Percentiles rank a stretch among this genome's conserved stretches.
phyloP scores from a whole-genome alignment of 306 rosid species.

The Castanea mollissima region DNA sequence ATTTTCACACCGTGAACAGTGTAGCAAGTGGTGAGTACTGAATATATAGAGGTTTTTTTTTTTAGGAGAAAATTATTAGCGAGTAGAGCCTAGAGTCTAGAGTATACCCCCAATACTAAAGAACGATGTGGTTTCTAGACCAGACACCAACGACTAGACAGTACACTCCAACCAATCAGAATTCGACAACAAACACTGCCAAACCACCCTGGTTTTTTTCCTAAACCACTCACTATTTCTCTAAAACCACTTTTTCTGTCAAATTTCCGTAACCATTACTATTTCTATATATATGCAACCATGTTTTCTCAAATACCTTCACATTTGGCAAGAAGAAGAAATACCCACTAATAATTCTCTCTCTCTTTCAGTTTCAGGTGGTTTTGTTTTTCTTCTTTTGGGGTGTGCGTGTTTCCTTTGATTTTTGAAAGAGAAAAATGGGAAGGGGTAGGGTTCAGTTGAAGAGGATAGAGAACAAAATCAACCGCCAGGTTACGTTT shows the following conservation, averaged over 20 bases:
- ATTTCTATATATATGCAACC: conserved; percentile 3
- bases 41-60: no score
- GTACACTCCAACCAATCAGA: conserved; percentile 23
- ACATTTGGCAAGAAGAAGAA: conserved; percentile 35
- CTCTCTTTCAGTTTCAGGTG: conserved; percentile 15
- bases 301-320: conserved; percentile 28
- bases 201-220: conserved; percentile 35
- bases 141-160: conserved; percentile 16
- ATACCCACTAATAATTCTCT: conserved; percentile 12
- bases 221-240: conserved; percentile 19
- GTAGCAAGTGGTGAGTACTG: no score
- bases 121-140: conserved; percentile 22
- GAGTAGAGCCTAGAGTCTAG: no score
- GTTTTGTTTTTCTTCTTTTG: conserved; percentile 4
- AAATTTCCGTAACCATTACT: not conserved
- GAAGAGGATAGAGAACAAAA: conserved; percentile 88
- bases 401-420: not conserved
- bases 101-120: not conserved
- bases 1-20: no score
- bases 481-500: conserved; percentile 85
- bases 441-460: conserved; percentile 94
- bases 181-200: conserved; percentile 54
- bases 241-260: conserved; percentile 13
- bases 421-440: conserved; percentile 29
- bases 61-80: no score